These are phyloP conservation scores for Alternaria infectoria DNA, from an alignment of 2,329 filamentous ascomycete species.

Conservation along the genomic window DNA sequence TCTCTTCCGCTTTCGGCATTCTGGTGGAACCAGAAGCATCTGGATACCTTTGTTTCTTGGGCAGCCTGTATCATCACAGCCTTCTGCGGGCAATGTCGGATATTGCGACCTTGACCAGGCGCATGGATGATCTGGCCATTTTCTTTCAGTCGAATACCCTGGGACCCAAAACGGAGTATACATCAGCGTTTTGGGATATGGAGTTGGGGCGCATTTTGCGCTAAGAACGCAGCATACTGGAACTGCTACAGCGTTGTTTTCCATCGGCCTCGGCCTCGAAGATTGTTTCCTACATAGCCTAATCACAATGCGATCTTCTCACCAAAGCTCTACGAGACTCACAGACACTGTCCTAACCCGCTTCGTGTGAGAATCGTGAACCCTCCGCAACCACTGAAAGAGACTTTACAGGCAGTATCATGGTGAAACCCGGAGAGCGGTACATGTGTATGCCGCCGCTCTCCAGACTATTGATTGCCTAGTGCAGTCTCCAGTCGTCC, in stretches of 20 bases:
- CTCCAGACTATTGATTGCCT: constrained; percentile 7
- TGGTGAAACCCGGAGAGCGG: constrained; percentile 10
- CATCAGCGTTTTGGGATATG: constrained; percentile 11
- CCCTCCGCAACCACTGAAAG: background rate
- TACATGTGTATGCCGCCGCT: background rate
- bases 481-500: background rate
- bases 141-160: constrained; percentile 22
- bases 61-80: background rate
- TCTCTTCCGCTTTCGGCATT: background rate
- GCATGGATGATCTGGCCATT: background rate
- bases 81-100: background rate
- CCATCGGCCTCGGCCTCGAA: background rate
- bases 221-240: background rate
- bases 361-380: too few relatives aligned
- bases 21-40: background rate
- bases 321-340: background rate
- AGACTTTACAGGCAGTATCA: background rate
- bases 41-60: background rate
- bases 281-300: constrained; percentile 6
- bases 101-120: constrained; percentile 1
- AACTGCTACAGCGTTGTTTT: background rate
- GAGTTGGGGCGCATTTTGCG: constrained; percentile 2
- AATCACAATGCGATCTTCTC: constrained; percentile 2
- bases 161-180: constrained; percentile 24
- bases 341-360: background rate